Evolutionary conservation across 2,329 filamentous ascomycete species (phyloP).

Genomic region (Xylariaceae sp.): DNA sequence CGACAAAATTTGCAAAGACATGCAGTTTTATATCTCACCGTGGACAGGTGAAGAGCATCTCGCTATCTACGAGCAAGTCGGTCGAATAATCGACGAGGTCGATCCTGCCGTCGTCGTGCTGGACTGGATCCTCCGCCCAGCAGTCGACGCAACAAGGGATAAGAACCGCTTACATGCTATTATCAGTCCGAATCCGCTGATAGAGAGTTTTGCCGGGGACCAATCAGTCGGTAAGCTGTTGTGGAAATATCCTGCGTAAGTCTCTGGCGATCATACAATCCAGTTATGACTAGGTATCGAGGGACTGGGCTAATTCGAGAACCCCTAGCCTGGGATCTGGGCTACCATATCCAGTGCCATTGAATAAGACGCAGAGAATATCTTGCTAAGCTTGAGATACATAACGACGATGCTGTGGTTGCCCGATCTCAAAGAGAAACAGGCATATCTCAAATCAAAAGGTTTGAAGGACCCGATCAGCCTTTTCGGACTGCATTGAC

Average conservation of each 20-base stretch:
- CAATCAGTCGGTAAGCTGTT: slow-evolving; percentile 16
- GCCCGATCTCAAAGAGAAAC: slow-evolving; percentile 1
- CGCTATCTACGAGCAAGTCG: slow-evolving; percentile 12
- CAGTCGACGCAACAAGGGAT: slow-evolving; percentile 19
- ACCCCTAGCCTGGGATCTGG: slow-evolving; percentile 16
- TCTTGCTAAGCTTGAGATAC: slow-evolving; percentile 17
- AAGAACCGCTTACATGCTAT: slow-evolving; percentile 18
- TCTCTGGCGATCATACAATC: neutral
- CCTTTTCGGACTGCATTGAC: slow-evolving; percentile 8
- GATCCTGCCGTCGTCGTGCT: slow-evolving; percentile 21
- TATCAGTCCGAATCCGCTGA: slow-evolving; percentile 14
- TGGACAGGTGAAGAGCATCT: slow-evolving; percentile 20
- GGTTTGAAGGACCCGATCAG: slow-evolving; percentile 10
- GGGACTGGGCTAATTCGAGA: too few species aligned
- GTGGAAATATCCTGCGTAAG: slow-evolving; percentile 23
- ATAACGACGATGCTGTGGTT: slow-evolving; percentile 13
- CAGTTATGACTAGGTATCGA: neutral
- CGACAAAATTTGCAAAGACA: neutral
- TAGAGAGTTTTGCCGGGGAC: slow-evolving; percentile 13
- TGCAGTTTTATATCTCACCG: slow-evolving; percentile 11
- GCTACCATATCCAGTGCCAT: slow-evolving; percentile 20
- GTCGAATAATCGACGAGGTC: slow-evolving; percentile 13
- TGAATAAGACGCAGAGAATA: slow-evolving; percentile 17
- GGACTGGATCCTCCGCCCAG: slow-evolving; percentile 16
- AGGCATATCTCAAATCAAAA: slow-evolving; percentile 14